These are phyloP conservation scores for Wickerhamiella occidentalis DNA, from an alignment of 805 yeast species.

Conservation along the genomic window DNA sequence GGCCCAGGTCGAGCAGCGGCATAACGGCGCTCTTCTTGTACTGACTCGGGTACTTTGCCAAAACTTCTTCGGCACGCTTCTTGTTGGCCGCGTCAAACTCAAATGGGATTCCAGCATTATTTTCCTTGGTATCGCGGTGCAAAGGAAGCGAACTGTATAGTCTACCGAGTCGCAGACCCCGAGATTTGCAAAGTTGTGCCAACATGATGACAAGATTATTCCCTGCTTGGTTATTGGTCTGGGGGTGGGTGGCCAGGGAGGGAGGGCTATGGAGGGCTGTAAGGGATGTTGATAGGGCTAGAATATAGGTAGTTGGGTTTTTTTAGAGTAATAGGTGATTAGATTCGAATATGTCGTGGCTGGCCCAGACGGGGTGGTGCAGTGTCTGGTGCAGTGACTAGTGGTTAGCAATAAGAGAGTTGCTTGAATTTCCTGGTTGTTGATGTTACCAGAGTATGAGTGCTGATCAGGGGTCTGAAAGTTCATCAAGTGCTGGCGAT, in stretches of 20 bases:
- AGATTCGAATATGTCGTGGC: no score
- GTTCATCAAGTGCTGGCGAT: no score
- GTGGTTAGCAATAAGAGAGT: no score
- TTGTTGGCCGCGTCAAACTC: constrained; percentile 57
- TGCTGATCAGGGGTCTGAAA: no score
- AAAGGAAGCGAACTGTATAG: constrained; percentile 31
- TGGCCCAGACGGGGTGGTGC: no score
- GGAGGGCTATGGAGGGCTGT: no score
- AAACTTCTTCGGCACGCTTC: constrained; percentile 56
- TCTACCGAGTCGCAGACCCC: background rate
- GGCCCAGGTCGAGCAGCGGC: constrained; percentile 80
- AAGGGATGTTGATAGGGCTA: no score
- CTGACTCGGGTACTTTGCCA: constrained; percentile 72
- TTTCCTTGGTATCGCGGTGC: constrained; percentile 59
- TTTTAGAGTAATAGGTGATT: no score
- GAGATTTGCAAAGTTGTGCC: constrained; percentile 8
- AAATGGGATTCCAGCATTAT: constrained; percentile 57
- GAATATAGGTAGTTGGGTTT: no score
- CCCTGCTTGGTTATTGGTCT: constrained; percentile 5
- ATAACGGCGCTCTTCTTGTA: constrained; percentile 79
- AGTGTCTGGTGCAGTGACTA: no score
- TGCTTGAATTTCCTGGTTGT: no score
- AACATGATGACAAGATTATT: constrained; percentile 9
- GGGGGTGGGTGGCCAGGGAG: background rate
- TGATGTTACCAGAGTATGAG: no score